phyloP scores from a whole-genome alignment of 2,329 filamentous ascomycete genomes.

The Fusarium musae region DNA sequence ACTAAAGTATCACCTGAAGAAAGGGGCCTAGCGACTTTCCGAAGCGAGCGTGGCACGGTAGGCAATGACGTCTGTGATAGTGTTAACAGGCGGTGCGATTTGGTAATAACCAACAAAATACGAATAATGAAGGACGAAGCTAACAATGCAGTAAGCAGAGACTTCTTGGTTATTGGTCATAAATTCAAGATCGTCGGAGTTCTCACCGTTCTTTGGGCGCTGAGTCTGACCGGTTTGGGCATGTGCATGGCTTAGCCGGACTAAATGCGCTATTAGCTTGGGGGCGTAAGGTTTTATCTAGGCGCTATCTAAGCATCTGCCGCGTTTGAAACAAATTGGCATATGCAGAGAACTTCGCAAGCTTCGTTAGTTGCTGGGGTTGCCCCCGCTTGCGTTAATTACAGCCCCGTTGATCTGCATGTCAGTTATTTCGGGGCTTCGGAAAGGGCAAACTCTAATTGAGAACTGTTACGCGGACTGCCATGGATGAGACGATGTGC shows the following conservation, averaged over 20 bases:
- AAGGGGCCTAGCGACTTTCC: not conserved
- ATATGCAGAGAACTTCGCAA: not conserved
- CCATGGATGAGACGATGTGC: no score
- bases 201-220: not conserved
- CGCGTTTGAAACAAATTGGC: not conserved
- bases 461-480: not conserved
- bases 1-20: constrained; percentile 6
- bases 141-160: not conserved
- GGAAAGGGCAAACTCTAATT: not conserved
- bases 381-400: not conserved
- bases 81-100: not conserved
- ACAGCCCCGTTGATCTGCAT: constrained; percentile 2
- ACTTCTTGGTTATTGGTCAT: not conserved
- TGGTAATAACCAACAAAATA: not conserved
- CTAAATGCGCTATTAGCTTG: not conserved
- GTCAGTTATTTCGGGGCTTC: not conserved
- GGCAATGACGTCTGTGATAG: constrained; percentile 7
- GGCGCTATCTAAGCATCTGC: constrained; percentile 9
- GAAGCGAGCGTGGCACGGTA: not conserved
- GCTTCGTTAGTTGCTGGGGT: not conserved
- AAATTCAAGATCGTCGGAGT: not conserved
- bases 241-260: not conserved
- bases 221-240: not conserved
- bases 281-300: constrained; percentile 12
- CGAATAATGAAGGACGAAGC: not conserved